phyloP scores from a whole-genome alignment of 2,329 filamentous ascomycete species.

The Lachnellula arida region DNA sequence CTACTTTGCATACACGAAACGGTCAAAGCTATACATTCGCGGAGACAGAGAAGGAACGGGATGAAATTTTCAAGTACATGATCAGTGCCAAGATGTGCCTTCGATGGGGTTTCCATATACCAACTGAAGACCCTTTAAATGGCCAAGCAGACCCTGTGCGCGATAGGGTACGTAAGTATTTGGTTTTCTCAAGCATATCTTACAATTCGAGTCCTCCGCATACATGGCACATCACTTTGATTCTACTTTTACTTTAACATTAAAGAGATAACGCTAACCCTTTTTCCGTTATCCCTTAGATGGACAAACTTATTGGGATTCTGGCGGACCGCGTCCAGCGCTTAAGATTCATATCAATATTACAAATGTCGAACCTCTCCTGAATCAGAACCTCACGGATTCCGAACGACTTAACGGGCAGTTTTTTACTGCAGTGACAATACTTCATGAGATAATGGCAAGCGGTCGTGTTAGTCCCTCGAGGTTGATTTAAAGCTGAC shows the following conservation, averaged over 20 bases:
- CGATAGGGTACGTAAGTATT: no score
- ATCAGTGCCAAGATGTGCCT: background rate
- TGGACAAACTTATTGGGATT: background rate
- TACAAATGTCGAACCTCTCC: background rate
- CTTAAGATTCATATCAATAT: background rate
- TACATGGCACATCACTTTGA: no score
- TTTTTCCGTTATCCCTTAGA: background rate
- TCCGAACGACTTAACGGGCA: background rate
- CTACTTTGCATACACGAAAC: background rate
- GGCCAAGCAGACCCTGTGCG: no score
- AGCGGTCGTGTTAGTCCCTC: background rate
- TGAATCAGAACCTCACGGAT: background rate
- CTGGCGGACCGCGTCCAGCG: background rate
- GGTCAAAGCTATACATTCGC: background rate
- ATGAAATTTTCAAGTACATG: background rate
- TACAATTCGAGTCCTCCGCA: no score
- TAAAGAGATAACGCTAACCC: no score
- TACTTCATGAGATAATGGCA: constrained; percentile 1
- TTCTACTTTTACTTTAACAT: no score
- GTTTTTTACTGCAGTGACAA: background rate
- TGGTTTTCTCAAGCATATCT: no score
- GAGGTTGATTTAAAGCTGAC: background rate
- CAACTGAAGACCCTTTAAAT: background rate
- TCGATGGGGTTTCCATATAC: background rate
- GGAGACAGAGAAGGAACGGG: background rate